These are phyloP conservation scores for Eustoma russellianum DNA, from an alignment of 257 asterid species.

Conservation along the genomic window DNA sequence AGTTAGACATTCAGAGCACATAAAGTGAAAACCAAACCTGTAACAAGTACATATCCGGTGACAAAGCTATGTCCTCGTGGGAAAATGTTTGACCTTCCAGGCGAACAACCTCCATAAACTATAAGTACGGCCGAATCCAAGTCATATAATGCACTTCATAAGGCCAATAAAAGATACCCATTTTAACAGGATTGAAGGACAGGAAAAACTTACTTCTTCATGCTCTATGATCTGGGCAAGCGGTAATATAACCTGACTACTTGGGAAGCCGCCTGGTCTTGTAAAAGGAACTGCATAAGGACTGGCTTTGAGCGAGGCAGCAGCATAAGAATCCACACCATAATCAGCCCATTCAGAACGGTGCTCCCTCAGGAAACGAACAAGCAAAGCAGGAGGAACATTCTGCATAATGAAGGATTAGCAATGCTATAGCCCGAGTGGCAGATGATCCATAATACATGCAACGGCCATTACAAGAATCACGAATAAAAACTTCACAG, in stretches of 20 bases:
- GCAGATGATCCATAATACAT: neutral
- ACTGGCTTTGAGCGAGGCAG: constrained; percentile 67
- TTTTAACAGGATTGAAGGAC: neutral
- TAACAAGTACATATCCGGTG: constrained; percentile 74
- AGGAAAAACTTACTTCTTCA: constrained; percentile 49
- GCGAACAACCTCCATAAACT: constrained; percentile 89
- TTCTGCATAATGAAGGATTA: constrained; percentile 27
- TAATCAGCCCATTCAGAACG: constrained; percentile 93
- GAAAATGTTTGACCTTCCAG: constrained; percentile 68
- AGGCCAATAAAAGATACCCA: no score
- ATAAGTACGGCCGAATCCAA: constrained; percentile 3
- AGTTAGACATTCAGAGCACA: neutral
- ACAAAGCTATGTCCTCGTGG: constrained; percentile 65
- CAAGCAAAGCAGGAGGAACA: constrained; percentile 78
- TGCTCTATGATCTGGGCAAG: constrained; percentile 79
- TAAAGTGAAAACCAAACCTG: constrained; percentile 37
- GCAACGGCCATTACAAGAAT: neutral
- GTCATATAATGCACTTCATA: no score
- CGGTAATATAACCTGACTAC: constrained; percentile 70
- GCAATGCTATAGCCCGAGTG: neutral
- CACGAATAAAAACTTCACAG: neutral
- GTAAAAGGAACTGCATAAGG: constrained; percentile 64
- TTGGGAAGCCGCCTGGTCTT: constrained; percentile 57
- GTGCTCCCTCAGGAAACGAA: constrained; percentile 81
- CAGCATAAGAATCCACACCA: constrained; percentile 68